Evolutionary conservation across 257 asterid genomes (phyloP), one percentile per base, ranked within the genome.

Genomic region (Eucommia ulmoides): DNA sequence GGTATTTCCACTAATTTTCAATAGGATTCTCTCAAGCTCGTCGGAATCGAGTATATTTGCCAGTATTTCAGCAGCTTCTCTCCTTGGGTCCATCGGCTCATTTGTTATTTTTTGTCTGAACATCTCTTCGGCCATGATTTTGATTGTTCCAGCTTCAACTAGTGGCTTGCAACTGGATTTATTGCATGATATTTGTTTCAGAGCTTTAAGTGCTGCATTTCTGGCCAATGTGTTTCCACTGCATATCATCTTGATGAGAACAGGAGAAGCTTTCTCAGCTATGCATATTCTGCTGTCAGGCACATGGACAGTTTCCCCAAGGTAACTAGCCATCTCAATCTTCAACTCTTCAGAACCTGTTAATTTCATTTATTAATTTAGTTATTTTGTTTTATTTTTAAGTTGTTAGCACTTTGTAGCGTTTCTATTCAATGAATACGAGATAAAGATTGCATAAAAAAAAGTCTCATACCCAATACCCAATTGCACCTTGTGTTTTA

Each of bases 1-100:
- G 17, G 91, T 88, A 20, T 74, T 77, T 8, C 26, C 51, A 58
- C 62, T 75, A 23, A 77, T 84, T 41, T 66, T 80, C 54, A 75
- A 55, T 24, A 65, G 61, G 47, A 73, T 82, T 9, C 77, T 58
- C 53, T 71, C 84, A 4, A 67, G 45, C 50, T 83, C 88, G 0
- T 83, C 88, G 0, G 93, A 74, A 65, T 81, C 93, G 2, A 81
- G 78, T 51, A 81, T 64, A 50, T 84, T 81, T 16, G 95, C 91
- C 12, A 84, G 83, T 41, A 84, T 71, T 19, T 54, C 58, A 26
- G 95, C 70, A 21, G 93, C 95, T 59, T 79, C 82, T 6, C 68
- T 56, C 60, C 61, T 72, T 25, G 84, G 74, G 50, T 67, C 58
- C 65, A 67, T 68, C 20, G 76, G 69, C 42, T 79, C 85, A 20